phyloP scores from a whole-genome alignment of 805 yeast species.

The Hemisphaericaspora nanyangensis region DNA sequence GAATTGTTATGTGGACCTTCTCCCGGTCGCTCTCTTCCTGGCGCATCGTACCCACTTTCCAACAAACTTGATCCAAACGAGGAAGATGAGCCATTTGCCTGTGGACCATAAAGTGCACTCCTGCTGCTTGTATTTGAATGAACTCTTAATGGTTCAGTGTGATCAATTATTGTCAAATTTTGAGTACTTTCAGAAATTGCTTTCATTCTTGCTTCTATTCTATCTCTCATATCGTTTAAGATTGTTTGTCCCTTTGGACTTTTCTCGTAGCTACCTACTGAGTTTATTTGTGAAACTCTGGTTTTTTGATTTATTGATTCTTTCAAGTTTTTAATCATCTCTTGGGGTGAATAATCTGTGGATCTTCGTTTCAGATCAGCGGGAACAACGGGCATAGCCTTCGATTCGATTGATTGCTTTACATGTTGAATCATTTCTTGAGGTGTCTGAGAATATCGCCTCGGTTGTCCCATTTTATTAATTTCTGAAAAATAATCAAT shows the following conservation, averaged over 20 bases:
- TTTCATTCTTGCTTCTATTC: constrained; percentile 23
- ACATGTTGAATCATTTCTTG: constrained; percentile 23
- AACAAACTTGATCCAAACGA: constrained; percentile 24
- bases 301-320: constrained; percentile 28
- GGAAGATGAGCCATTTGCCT: constrained; percentile 19
- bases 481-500: constrained; percentile 11
- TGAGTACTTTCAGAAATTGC: background rate
- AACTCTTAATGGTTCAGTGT: background rate
- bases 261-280: constrained; percentile 7
- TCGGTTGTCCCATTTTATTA: background rate
- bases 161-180: background rate
- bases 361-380: constrained; percentile 11
- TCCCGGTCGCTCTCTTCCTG: no score
- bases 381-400: constrained; percentile 10
- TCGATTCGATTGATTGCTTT: constrained; percentile 22
- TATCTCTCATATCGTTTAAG: constrained; percentile 31
- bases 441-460: constrained; percentile 10
- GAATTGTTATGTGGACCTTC: no score
- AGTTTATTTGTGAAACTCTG: constrained; percentile 6
- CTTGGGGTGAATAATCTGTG: constrained; percentile 21
- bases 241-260: constrained; percentile 17
- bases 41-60: constrained; percentile 13
- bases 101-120: background rate
- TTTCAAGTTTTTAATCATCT: constrained; percentile 28
- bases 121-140: background rate